Evolutionary conservation across 2,329 filamentous ascomycete genomes (phyloP).

Genomic region (Amphichorda felina): DNA sequence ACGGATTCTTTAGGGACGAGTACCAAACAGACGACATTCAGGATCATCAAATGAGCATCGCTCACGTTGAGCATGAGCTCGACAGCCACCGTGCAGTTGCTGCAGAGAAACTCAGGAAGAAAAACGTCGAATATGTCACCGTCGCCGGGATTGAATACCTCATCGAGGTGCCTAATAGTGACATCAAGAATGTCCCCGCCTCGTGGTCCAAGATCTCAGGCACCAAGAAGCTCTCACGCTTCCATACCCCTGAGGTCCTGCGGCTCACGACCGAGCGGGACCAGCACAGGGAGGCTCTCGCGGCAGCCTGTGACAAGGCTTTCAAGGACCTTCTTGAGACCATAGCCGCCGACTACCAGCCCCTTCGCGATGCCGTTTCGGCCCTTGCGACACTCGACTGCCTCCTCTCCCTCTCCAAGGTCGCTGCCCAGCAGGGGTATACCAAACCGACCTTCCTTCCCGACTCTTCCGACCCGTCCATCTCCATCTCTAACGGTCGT

Average conservation of each 20-base stretch:
- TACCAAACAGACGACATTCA: conserved; percentile 83
- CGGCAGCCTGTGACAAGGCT: conserved; percentile 79
- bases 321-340: conserved; percentile 61
- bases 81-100: conserved; percentile 63
- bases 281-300: conserved; percentile 87
- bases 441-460: conserved; percentile 58
- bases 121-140: conserved; percentile 63
- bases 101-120: conserved; percentile 60
- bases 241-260: conserved; percentile 87
- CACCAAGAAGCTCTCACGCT: conserved; percentile 83
- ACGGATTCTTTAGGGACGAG: conserved; percentile 79
- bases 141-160: conserved; percentile 89
- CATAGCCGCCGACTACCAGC: conserved; percentile 76
- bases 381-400: conserved; percentile 82
- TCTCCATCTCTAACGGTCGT: conserved; percentile 54
- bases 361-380: conserved; percentile 78
- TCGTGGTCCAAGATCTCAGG: conserved; percentile 93
- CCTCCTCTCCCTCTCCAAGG: conserved; percentile 71
- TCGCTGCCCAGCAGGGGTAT: conserved; percentile 82
- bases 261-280: conserved; percentile 76
- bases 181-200: conserved; percentile 79
- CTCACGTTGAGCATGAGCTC: conserved; percentile 81
- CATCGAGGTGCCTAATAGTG: conserved; percentile 76
- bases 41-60: conserved; percentile 82
- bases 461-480: conserved; percentile 50